Evolutionary conservation across 106 monocot species (phyloP).

Genomic region (Dioscorea zingiberensis): DNA sequence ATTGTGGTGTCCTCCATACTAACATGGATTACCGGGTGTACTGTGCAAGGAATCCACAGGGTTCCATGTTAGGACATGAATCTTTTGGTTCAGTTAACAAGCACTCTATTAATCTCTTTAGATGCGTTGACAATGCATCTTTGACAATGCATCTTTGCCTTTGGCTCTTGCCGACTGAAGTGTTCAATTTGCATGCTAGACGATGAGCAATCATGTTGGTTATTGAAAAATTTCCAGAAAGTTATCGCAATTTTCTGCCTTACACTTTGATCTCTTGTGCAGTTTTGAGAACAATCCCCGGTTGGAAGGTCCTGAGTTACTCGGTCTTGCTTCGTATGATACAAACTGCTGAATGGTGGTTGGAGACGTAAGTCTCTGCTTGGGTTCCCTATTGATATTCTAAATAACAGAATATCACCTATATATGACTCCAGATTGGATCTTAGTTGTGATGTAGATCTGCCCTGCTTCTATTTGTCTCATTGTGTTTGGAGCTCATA

Average conservation of each 20-base stretch:
- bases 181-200: no score
- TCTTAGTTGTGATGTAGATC: slow-evolving; percentile 2
- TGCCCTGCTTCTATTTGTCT: not conserved
- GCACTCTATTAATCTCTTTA: no score
- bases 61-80: no score
- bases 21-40: no score
- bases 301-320: slow-evolving; percentile 41
- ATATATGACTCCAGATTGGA: no score
- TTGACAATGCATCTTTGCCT: not conserved
- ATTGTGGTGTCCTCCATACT: no score
- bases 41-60: no score
- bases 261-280: not conserved
- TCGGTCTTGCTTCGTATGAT: slow-evolving; percentile 33
- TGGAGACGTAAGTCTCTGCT: not conserved
- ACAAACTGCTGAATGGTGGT: slow-evolving; percentile 28
- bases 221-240: not conserved
- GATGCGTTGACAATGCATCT: no score
- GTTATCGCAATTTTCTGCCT: not conserved
- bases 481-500: not conserved
- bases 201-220: no score
- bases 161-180: not conserved
- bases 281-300: slow-evolving; percentile 58
- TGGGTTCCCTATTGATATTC: not conserved
- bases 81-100: no score
- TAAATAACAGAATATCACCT: no score